Evolutionary conservation across 1,284 basidiomycete species (phyloP).

Genomic region (Cerioporus squamosus): DNA sequence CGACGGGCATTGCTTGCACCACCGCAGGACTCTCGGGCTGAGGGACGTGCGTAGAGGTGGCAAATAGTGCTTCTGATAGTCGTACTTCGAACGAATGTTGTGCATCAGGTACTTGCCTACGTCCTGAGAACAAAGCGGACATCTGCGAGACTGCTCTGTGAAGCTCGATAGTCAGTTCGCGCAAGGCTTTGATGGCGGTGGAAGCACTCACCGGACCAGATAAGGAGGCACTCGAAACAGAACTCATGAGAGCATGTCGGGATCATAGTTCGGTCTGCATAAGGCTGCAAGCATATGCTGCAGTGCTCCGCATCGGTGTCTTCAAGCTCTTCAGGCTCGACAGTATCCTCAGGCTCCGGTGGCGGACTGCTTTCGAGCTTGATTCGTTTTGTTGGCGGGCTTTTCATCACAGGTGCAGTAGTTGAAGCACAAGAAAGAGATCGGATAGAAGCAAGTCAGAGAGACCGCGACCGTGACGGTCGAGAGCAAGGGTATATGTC

Average conservation of each 20-base stretch:
- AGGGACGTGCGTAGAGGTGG: slow-evolving; percentile 62
- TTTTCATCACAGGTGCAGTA: slow-evolving; percentile 10
- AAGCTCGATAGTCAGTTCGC: not conserved
- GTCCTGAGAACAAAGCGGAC: slow-evolving; percentile 80
- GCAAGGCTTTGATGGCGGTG: not conserved
- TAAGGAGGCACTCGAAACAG: slow-evolving; percentile 84
- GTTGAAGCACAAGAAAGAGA: too few species aligned
- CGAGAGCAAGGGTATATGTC: too few species aligned
- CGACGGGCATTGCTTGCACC: slow-evolving; percentile 32
- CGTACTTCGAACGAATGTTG: slow-evolving; percentile 73
- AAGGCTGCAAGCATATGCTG: slow-evolving; percentile 77
- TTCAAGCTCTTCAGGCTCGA: not conserved
- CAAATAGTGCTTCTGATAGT: slow-evolving; percentile 83
- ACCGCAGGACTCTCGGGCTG: slow-evolving; percentile 40
- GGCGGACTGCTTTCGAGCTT: slow-evolving; percentile 20
- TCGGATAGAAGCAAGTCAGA: too few species aligned
- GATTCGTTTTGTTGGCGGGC: slow-evolving; percentile 29
- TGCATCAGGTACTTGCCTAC: slow-evolving; percentile 84
- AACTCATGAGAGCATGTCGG: slow-evolving; percentile 87
- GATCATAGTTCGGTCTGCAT: slow-evolving; percentile 79
- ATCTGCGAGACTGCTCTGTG: slow-evolving; percentile 75
- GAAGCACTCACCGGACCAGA: slow-evolving; percentile 74
- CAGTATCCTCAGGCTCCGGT: too few species aligned
- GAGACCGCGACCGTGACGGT: too few species aligned
- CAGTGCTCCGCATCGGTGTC: slow-evolving; percentile 47